Base-by-base conservation (phyloP, 805 yeast genomes). In the Schizosaccharomyces japonicus region DNA sequence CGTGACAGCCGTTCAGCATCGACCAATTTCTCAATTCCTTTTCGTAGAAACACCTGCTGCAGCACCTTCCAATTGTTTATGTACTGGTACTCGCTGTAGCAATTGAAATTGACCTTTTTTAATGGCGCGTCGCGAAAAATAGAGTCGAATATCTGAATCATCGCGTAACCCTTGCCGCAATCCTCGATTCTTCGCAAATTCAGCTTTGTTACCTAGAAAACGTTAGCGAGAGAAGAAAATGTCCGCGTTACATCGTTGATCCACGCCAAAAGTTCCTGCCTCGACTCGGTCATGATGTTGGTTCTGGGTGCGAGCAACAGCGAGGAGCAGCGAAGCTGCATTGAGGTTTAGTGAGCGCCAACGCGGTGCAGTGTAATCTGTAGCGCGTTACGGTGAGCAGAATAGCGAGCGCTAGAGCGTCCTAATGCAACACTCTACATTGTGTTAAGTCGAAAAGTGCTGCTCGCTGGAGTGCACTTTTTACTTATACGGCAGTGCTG, bases 161-260 rank as follows among this genome's bases (percentile, higher is more conserved):
- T 29, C 1, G 83, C 87, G 1, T 95, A 95, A 1, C 99, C 99
- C 2, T 80, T 73, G 15, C 99, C 99, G 58, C 95, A 78, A 61
- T 85, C 85, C 58, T 90, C 98, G 1, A 90, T 78, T 58, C 80
- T 82, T 32, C 74, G 67, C 55, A 80, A 73, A 52, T 75, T 66
- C 39, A 84, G 61, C 40, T 70, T 70, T 44, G 83, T 66, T 2
- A 80, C 69, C 39, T 71, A 67, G 2, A 21, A 42, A 27, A 29
- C 32, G 27, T 21, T 5, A 21, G 15, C 15, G 33, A 15, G 11
- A 42, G 33, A n/a, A 26, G 21, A 4, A 7, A 25, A 23, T 28
- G 5, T 28, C 25, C 27, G 5, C 6, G 21, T n/a, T 42, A 42
- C 46, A 15, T 42, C 19, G 57, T 87, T 87, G 53, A 90, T 67